Base-by-base conservation (phyloP, 345 rosid genomes). In the Camelina hispida region DNA sequence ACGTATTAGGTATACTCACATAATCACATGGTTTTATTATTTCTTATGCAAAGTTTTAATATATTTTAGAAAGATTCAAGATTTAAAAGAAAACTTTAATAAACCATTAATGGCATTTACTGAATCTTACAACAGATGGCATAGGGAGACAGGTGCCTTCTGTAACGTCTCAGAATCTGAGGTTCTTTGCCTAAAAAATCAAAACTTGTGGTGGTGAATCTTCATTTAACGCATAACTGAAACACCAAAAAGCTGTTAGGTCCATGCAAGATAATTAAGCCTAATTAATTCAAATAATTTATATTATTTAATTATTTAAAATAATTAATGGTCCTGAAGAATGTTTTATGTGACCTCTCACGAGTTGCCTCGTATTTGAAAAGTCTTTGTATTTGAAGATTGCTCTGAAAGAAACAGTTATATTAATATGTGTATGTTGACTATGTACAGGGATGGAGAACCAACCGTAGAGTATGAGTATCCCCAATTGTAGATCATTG, bases 1-100 rank as follows among this genome's bases (percentile, higher is more conserved):
- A 69, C 69, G 74, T 76, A 76, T 76, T 76, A 76, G 79, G 79
- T 76, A 54, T 53, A 62, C 57, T 76, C 38, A 68, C 56, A 68
- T 69, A 76, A 32, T 37, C 54, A 68, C 69, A 62, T 53, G 52
- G 17, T 11, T 60, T 50, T 20, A 1, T 22, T 23, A 34, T 34
- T 34, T 68, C 4, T 13, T 0, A 40, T 10, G 11, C 11, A 10
- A 7, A 7, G 5, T 40, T 3, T 43, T 43, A 11, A 11, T 42
- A 68, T n/a, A 43, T 75, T 52, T 43, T 53, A 54, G 63, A 76
- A 76, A 76, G 42, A 76, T 62, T 55, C 42, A 28, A 23, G 32
- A 35, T 50, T 20, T 69, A 65, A 46, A 46, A 43, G 23, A 18
- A 20, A 62, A 5, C 38, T 20, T 20, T 52, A 53, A 42, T 53